Base-by-base conservation (phyloP, 768 basidiomycete genomes). In the Coprinopsis sp. region DNA sequence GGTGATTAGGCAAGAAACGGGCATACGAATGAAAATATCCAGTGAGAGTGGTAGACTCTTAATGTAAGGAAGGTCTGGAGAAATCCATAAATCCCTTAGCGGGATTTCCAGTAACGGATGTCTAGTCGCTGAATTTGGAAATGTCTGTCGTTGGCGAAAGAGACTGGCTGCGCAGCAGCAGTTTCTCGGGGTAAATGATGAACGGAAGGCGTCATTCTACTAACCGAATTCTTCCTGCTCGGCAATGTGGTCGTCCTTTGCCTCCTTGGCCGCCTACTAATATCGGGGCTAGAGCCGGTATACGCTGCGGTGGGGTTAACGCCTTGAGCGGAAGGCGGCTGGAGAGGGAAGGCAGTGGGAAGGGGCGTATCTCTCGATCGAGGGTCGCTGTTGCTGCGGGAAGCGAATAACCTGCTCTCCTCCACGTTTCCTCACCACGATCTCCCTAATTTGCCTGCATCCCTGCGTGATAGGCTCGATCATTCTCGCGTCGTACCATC, bases 401-500 rank as follows among this genome's bases (percentile, higher is more conserved):
- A 71, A 33, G 44, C 62, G 54, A 7, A 69, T 48, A 7, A 67
- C 63, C 49, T 68, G 65, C 43, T 69, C 66, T 7, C 66, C 59
- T 30, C 50, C 47, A 36, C 64, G 61, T 48, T 62, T 58, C 58
- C 63, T 64, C 45, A 72, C 56, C 14, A 62, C 50, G 25, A 73
- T 60, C 46, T 60, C 64, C 30, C 54, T 57, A 18, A 74, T 45
- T 34, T 54, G 54, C 12, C 68, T 63, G 19, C 71, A 60, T 18
- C 64, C 60, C 40, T 62, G 63, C 6, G 60, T 47, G 41, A 70
- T 59, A 36, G 67, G 63, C 29, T 64, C 56, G 28, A 73, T 49
- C 66, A 70, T 68, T 37, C 63, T 58, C 6, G 64, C 60, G 51
- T 73, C 68, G 52, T 71, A 71, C 76, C 76, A 79, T 10, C 75